Evolutionary conservation across 805 yeast species (phyloP).

Genomic region (Myxozyma mucilagina): DNA sequence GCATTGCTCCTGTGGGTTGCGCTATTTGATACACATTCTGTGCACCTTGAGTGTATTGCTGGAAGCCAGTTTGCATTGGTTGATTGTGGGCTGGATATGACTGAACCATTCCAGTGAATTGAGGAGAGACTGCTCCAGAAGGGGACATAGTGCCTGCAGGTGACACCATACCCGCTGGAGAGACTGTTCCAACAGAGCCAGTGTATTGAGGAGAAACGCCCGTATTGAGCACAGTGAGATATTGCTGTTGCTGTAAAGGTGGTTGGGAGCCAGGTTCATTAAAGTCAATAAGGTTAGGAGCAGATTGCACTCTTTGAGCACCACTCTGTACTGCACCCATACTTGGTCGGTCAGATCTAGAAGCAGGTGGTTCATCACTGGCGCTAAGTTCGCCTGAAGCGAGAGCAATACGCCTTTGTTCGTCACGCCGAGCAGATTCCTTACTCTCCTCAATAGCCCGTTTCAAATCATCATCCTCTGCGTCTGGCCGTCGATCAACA

Average conservation of each 20-base stretch:
- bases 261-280: constrained; percentile 53
- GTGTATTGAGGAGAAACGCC: constrained; percentile 20
- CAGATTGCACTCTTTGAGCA: constrained; percentile 55
- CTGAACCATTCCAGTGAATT: constrained; percentile 11
- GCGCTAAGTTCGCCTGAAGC: constrained; percentile 34
- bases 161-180: constrained; percentile 10
- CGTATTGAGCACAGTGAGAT: constrained; percentile 13
- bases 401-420: constrained; percentile 48
- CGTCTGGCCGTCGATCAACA: not conserved
- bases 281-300: constrained; percentile 40
- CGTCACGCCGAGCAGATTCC: constrained; percentile 78
- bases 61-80: constrained; percentile 26
- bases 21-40: constrained; percentile 40
- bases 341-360: constrained; percentile 28
- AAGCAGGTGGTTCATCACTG: constrained; percentile 42
- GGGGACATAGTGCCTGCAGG: constrained; percentile 12
- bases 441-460: constrained; percentile 78
- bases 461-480: constrained; percentile 62
- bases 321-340: constrained; percentile 71
- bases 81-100: constrained; percentile 19
- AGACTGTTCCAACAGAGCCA: constrained; percentile 2
- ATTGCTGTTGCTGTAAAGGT: constrained; percentile 44
- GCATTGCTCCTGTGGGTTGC: constrained; percentile 29
- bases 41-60: constrained; percentile 5
- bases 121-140: constrained; percentile 19